phyloP scores from a whole-genome alignment of 2,329 filamentous ascomycete genomes.

The Domatiomyces globalis region DNA sequence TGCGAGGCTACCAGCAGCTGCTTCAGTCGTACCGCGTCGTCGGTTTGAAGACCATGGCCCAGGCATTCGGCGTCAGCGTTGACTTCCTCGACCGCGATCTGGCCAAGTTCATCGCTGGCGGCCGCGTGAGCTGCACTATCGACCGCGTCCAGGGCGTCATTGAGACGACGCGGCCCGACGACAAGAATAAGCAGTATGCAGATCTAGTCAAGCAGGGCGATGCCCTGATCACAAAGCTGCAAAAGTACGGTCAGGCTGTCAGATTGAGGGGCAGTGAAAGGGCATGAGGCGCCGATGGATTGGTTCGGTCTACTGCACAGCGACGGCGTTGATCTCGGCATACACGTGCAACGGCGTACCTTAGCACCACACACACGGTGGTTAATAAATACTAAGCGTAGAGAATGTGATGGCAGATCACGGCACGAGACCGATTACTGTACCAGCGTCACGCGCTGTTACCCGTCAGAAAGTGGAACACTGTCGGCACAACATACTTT shows the following conservation, averaged over 20 bases:
- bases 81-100: constrained; percentile 95
- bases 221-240: constrained; percentile 93
- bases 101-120: constrained; percentile 89
- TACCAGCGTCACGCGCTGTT: too few relatives aligned
- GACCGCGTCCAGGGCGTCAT: constrained; percentile 94
- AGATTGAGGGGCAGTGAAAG: constrained; percentile 87
- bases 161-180: constrained; percentile 92
- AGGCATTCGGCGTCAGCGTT: constrained; percentile 89
- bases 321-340: not conserved
- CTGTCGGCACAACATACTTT: not conserved
- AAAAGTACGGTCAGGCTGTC: constrained; percentile 97
- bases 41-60: constrained; percentile 92
- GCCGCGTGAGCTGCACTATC: constrained; percentile 90
- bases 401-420: not conserved
- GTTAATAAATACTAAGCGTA: not conserved
- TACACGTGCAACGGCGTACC: not conserved
- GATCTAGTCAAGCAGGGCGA: constrained; percentile 97
- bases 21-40: constrained; percentile 96
- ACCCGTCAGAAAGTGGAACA: too few relatives aligned
- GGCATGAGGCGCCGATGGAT: constrained; percentile 39
- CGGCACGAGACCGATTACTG: too few relatives aligned
- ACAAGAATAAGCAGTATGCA: constrained; percentile 99
- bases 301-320: not conserved
- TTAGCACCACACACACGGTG: too few relatives aligned
- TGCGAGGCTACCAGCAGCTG: constrained; percentile 90